Percentiles rank a stretch among this genome's conserved stretches.
These are phyloP conservation scores for Ambrosiella cleistominuta DNA, from an alignment of 2,329 filamentous ascomycete genomes.

Conservation along the genomic window DNA sequence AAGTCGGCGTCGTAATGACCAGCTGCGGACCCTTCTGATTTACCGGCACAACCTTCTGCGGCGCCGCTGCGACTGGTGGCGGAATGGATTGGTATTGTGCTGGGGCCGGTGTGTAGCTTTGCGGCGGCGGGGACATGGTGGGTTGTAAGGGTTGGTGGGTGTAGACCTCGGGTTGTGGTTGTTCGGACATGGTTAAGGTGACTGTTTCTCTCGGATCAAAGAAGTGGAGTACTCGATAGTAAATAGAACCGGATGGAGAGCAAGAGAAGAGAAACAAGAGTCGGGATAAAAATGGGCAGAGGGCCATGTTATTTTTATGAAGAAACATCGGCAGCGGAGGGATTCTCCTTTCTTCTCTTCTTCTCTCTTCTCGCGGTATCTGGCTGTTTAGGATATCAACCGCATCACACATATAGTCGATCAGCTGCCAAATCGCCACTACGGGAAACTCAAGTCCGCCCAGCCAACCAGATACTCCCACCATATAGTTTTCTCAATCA, in stretches of 20 bases:
- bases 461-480: not conserved
- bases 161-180: not conserved
- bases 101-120: slow-evolving; percentile 8
- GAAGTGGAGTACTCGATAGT: not conserved
- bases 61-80: not conserved
- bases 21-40: not conserved
- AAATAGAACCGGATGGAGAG: not conserved
- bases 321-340: no score
- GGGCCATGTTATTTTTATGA: no score
- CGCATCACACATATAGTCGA: no score
- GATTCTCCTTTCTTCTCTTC: no score
- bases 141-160: not conserved
- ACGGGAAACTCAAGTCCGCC: no score
- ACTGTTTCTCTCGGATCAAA: not conserved
- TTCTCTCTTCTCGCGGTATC: no score
- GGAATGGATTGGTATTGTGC: not conserved
- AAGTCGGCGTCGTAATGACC: slow-evolving; percentile 25
- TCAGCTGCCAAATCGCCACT: no score
- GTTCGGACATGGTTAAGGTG: not conserved
- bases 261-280: no score
- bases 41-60: not conserved
- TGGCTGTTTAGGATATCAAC: no score
- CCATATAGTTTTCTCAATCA: not conserved
- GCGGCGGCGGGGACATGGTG: slow-evolving; percentile 5
- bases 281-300: no score